phyloP scores from a whole-genome alignment of 2,329 filamentous ascomycete species.

The Penicillium capsulatum region DNA sequence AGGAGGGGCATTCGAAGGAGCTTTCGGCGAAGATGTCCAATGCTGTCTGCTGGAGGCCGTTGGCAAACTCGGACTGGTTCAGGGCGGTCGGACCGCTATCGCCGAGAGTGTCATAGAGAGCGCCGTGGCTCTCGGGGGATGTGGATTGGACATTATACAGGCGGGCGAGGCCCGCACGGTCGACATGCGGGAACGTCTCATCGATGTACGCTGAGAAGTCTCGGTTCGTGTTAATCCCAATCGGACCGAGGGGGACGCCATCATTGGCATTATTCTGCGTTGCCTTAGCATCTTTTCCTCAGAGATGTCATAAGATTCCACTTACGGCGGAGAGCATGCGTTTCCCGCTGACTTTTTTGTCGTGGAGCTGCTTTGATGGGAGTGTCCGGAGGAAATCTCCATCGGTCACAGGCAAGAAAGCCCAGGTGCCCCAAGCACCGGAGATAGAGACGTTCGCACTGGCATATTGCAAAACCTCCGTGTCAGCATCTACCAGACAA shows the following conservation, averaged over 20 bases:
- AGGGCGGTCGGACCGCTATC: conserved; percentile 45
- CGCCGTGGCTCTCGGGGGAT: conserved; percentile 18
- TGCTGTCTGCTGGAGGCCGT: conserved; percentile 52
- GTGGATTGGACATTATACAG: conserved; percentile 33
- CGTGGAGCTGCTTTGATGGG: conserved; percentile 37
- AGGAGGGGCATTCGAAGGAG: conserved; percentile 54
- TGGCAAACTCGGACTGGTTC: conserved; percentile 47
- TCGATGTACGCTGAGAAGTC: conserved; percentile 42
- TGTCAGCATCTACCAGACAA: conserved; percentile 39
- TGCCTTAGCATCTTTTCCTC: background rate
- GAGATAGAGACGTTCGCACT: conserved; percentile 32
- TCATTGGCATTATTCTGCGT: conserved; percentile 51
- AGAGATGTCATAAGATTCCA: background rate
- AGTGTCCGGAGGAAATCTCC: conserved; percentile 36
- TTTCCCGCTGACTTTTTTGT: conserved; percentile 38
- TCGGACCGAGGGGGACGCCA: conserved; percentile 45
- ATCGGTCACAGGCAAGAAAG: conserved; percentile 45
- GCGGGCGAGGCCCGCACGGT: conserved; percentile 26
- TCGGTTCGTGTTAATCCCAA: conserved; percentile 42
- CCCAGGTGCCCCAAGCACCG: conserved; percentile 41
- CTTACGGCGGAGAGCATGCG: conserved; percentile 32
- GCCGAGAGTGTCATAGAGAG: conserved; percentile 40
- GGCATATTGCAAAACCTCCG: conserved; percentile 37
- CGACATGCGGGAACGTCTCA: conserved; percentile 39
- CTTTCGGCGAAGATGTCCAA: conserved; percentile 53